Base-by-base conservation (phyloP, 129 eudicot species). In the Lonicera japonica region DNA sequence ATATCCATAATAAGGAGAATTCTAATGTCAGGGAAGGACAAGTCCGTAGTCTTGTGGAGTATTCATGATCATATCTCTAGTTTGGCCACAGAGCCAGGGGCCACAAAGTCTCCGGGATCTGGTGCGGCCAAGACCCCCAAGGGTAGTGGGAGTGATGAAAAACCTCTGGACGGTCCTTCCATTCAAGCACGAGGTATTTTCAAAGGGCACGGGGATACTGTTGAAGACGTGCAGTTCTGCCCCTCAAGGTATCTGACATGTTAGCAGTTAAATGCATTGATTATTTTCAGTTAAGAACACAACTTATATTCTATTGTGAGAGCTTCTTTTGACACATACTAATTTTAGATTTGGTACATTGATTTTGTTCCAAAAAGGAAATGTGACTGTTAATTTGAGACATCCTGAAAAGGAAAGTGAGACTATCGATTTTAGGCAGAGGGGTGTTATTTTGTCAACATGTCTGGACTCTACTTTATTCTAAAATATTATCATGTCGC, bases 141-240 rank as follows among this genome's bases (percentile, higher is more conserved):
- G 77, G 63, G 66, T 57, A 54, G 64, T 61, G 71, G 71, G 25
- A 52, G 29, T 43, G 78, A 79, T 58, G 86, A 80, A 47, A 80
- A 78, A 70, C 51, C 78, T 70, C 50, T 67, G 8, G 86, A 83
- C 16, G 75, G 86, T 69, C 84, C 84, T 64, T 65, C 80, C 67
- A 55, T 87, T 61, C 79, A 82, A 78, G 95, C 98, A 63, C 84
- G 96, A 55, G 91, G 90, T 41, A 66, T 81, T 58, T 92, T 84
- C 68, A 82, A 80, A 48, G 98, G 98, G 65, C 98, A 92, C 29
- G 68, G 72, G 11, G 90, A 87, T 73, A 92, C 98, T 62, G 96
- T 87, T 55, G 96, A 92, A 66, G 98, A 92, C 74, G 96, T 92
- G 61, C 91, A 92, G 65, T 88, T 92, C 54, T 87, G 95, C 71